phyloP scores from a whole-genome alignment of 1,139 yeast species.

The Pichia sp. region DNA sequence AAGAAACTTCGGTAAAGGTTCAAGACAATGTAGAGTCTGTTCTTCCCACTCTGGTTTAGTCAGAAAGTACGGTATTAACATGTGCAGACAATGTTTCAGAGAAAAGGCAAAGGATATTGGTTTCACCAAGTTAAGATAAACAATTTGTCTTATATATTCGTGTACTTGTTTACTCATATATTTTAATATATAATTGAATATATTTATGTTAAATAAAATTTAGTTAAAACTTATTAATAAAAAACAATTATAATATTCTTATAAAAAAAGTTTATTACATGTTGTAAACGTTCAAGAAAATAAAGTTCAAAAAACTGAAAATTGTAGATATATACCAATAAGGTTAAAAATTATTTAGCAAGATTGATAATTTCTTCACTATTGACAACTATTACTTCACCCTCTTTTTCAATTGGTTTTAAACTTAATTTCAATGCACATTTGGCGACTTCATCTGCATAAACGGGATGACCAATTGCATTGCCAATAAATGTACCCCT shows the following conservation, averaged over 20 bases:
- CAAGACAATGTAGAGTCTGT: constrained; percentile 99
- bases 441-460: constrained; percentile 45
- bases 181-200: constrained; percentile 4
- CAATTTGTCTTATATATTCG: not conserved
- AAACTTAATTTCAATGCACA: constrained; percentile 33
- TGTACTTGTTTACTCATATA: constrained; percentile 5
- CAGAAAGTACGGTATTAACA: constrained; percentile 99
- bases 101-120: constrained; percentile 99
- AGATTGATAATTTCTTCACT: constrained; percentile 22
- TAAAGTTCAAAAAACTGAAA: no score
- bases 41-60: constrained; percentile 98
- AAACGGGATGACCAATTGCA: constrained; percentile 34
- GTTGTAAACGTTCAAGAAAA: no score
- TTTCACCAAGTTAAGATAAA: constrained; percentile 97
- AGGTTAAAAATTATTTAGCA: constrained; percentile 1
- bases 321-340: not conserved
- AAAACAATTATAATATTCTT: not conserved
- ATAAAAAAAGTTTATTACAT: not conserved
- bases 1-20: constrained; percentile 99
- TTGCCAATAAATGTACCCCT: constrained; percentile 34
- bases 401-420: constrained; percentile 19
- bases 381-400: constrained; percentile 20
- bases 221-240: not conserved
- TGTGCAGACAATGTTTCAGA: constrained; percentile 99
- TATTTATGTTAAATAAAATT: constrained; percentile 6